Conservation (phyloP, 768 basidiomycete species). For the Leccinum broughii region DNA sequence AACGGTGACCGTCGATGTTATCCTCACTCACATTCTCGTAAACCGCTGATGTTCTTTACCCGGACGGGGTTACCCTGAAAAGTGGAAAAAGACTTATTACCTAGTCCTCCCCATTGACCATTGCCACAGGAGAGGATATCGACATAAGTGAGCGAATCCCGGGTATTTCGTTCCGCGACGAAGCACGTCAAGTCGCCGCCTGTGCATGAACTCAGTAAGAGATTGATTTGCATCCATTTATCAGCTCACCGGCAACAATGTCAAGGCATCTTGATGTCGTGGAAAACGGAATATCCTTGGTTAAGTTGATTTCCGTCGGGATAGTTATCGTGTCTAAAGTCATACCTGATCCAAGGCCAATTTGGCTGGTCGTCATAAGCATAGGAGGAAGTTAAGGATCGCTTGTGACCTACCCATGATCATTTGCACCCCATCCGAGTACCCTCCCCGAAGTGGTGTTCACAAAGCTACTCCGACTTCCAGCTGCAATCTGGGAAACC, state of each 20-base stretch:
- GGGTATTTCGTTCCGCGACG: conserved; percentile 57
- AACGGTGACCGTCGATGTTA: neutral
- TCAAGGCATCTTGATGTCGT: conserved; percentile 61
- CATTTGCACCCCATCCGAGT: conserved; percentile 89
- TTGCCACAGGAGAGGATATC: conserved; percentile 79
- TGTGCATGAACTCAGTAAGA: conserved; percentile 22
- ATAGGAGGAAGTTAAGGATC: neutral
- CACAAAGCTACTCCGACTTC: conserved; percentile 70
- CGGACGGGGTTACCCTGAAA: conserved; percentile 69
- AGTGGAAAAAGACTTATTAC: conserved; percentile 61
- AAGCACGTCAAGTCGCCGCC: conserved; percentile 82
- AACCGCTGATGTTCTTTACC: conserved; percentile 77
- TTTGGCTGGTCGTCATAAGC: conserved; percentile 53
- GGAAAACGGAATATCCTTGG: conserved; percentile 51
- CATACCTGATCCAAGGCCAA: conserved; percentile 70
- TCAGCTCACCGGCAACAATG: conserved; percentile 58
- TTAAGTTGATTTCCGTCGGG: conserved; percentile 83
- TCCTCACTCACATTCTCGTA: conserved; percentile 75
- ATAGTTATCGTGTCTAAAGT: conserved; percentile 68
- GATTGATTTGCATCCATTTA: neutral
- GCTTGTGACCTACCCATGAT: conserved; percentile 59
- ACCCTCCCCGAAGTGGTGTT: conserved; percentile 69
- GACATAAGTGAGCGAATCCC: conserved; percentile 37
- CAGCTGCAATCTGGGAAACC: conserved; percentile 71
- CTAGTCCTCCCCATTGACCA: conserved; percentile 80